Evolutionary conservation across 495 filamentous ascomycete genomes (phyloP).

Genomic region (Thermochaetoides thermophila): DNA sequence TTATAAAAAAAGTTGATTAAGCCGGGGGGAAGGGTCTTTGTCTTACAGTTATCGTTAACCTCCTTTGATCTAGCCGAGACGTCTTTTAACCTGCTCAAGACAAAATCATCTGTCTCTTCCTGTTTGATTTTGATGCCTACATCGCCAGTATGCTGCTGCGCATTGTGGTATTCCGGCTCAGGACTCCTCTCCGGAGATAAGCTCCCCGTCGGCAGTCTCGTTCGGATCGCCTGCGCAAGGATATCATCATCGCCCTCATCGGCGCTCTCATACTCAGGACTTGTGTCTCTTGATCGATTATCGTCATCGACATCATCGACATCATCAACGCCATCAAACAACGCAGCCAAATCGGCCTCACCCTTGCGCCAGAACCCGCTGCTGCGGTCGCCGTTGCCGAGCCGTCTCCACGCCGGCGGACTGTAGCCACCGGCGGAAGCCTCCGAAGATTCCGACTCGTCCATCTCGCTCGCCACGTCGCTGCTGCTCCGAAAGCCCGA

Average conservation of each 20-base stretch:
- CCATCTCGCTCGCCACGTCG: conserved; percentile 25
- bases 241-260: conserved; percentile 26
- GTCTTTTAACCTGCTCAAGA: conserved; percentile 6
- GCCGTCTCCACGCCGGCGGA: conserved; percentile 40
- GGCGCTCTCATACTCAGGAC: conserved; percentile 18
- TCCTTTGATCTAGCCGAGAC: conserved; percentile 4
- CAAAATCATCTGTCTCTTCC: conserved; percentile 11
- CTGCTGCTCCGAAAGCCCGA: conserved; percentile 56
- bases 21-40: too few species aligned
- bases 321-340: conserved; percentile 14
- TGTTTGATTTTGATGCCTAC: conserved; percentile 11
- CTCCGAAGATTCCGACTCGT: conserved; percentile 13
- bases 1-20: neutral
- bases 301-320: conserved; percentile 2
- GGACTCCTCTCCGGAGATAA: conserved; percentile 32
- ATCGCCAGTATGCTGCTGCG: conserved; percentile 9
- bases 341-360: conserved; percentile 19
- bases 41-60: conserved; percentile 23
- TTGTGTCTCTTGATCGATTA: conserved; percentile 12
- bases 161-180: conserved; percentile 24
- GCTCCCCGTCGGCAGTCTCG: conserved; percentile 36
- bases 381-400: conserved; percentile 37
- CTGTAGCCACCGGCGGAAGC: conserved; percentile 37
- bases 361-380: conserved; percentile 38
- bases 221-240: conserved; percentile 34